phyloP scores from a whole-genome alignment of 805 yeast species.

The Saccharomycopsis sp. region DNA sequence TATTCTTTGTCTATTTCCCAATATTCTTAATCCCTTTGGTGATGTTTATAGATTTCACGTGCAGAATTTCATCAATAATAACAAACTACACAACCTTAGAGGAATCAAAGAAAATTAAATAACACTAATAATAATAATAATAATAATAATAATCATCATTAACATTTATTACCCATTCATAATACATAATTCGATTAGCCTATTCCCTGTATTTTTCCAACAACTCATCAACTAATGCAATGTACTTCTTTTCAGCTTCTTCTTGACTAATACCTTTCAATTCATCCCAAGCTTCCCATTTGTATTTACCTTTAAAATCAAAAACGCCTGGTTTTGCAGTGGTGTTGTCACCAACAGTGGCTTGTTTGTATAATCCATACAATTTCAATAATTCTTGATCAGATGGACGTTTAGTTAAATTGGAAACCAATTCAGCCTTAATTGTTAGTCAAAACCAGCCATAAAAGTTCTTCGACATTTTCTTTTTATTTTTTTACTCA shows the following conservation, averaged over 20 bases:
- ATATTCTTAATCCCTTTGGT: conserved; percentile 58
- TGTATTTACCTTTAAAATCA: conserved; percentile 91
- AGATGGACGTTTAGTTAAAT: conserved; percentile 66
- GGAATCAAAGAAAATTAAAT: neutral
- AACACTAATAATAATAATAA: too few relatives aligned
- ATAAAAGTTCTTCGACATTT: neutral
- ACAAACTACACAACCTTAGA: neutral
- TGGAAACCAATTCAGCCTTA: conserved; percentile 78
- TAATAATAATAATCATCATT: too few relatives aligned
- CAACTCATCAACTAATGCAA: conserved; percentile 59
- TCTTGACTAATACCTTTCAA: conserved; percentile 79
- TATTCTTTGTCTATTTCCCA: conserved; percentile 58
- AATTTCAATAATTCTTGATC: conserved; percentile 83
- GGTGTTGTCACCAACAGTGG: conserved; percentile 90
- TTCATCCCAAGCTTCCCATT: conserved; percentile 96
- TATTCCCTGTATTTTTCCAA: conserved; percentile 40
- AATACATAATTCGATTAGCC: neutral
- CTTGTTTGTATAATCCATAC: conserved; percentile 94
- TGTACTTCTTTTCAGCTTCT: conserved; percentile 83
- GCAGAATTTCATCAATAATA: conserved; percentile 1
- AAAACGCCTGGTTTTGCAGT: conserved; percentile 86
- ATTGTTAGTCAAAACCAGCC: neutral
- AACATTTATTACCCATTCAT: neutral
- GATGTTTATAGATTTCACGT: conserved; percentile 42
- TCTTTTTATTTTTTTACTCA: neutral